A percentile compares a stretch with the other conserved stretches of the same genome.
Conservation (phyloP, 176 grass and related monocot species). For the Metroxylon sagu region DNA sequence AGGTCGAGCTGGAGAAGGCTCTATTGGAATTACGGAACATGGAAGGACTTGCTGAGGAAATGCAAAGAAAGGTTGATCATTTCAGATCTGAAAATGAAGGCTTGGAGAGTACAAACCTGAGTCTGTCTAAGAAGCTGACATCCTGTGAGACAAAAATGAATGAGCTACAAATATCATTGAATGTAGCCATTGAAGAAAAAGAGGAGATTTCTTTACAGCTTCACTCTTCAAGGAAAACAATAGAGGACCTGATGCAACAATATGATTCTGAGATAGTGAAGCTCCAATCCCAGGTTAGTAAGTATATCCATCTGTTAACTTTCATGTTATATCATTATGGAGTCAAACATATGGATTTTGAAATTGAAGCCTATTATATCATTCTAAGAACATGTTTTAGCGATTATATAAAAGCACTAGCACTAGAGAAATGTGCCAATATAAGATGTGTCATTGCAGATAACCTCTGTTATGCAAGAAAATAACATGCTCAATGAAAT, state of each 20-base stretch:
- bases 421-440: conserved; percentile 9
- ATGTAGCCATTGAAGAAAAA: conserved; percentile 49
- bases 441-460: conserved; percentile 22
- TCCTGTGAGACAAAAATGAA: conserved; percentile 56
- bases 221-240: conserved; percentile 31
- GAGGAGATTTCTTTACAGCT: conserved; percentile 34
- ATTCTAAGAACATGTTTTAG: not conserved
- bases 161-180: conserved; percentile 46
- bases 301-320: conserved; percentile 6
- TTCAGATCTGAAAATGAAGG: no score
- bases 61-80: no score
- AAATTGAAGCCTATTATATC: conserved; percentile 11
- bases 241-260: conserved; percentile 44
- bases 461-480: conserved; percentile 48
- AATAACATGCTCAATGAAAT: conserved; percentile 50
- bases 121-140: no score
- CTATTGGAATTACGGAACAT: not conserved
- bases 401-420: conserved; percentile 3
- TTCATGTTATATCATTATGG: not conserved
- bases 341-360: not conserved
- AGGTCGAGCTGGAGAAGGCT: not conserved
- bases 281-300: conserved; percentile 61
- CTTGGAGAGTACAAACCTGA: no score
- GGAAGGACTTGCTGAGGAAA: no score
- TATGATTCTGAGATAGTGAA: conserved; percentile 31